Conservation (phyloP, 257 asterid genomes). For the Lantana camara region DNA sequence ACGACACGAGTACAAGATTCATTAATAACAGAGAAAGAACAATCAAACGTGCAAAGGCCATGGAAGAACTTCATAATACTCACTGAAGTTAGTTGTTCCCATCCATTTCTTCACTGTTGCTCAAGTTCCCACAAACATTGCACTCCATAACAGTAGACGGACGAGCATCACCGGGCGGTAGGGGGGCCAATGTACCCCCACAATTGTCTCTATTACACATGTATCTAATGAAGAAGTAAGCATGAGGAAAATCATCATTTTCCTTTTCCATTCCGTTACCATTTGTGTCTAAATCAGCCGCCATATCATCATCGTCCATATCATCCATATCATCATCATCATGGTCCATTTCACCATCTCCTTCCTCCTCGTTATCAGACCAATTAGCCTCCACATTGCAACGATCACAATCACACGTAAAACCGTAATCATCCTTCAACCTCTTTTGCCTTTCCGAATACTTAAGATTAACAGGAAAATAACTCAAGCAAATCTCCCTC, state of each 20-base stretch:
- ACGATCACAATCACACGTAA: conserved; percentile 80
- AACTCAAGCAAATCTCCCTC: conserved; percentile 84
- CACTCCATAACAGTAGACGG: conserved; percentile 72
- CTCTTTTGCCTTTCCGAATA: conserved; percentile 78
- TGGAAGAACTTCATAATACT: conserved; percentile 14
- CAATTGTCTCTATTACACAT: conserved; percentile 82
- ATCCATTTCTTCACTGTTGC: conserved; percentile 40
- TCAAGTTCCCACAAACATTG: conserved; percentile 79
- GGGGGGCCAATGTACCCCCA: conserved; percentile 92
- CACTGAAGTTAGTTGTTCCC: conserved; percentile 26
- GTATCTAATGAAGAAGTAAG: conserved; percentile 75
- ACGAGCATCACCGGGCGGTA: conserved; percentile 53
- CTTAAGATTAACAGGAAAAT: conserved; percentile 83
- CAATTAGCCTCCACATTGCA: conserved; percentile 93
- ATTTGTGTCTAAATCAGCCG: conserved; percentile 32
- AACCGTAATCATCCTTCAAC: conserved; percentile 87
- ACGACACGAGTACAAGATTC: not conserved
- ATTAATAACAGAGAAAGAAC: not conserved
- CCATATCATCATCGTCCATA: conserved; percentile 46
- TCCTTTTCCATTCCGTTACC: conserved; percentile 37
- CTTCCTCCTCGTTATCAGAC: conserved; percentile 76
- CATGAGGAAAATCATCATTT: conserved; percentile 73
- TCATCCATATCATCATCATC: conserved; percentile 64
- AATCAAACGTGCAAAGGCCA: not conserved
- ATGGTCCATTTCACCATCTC: conserved; percentile 50